Evolutionary conservation across 1,284 basidiomycete species (phyloP).

Genomic region (Schizopora paradoxa): DNA sequence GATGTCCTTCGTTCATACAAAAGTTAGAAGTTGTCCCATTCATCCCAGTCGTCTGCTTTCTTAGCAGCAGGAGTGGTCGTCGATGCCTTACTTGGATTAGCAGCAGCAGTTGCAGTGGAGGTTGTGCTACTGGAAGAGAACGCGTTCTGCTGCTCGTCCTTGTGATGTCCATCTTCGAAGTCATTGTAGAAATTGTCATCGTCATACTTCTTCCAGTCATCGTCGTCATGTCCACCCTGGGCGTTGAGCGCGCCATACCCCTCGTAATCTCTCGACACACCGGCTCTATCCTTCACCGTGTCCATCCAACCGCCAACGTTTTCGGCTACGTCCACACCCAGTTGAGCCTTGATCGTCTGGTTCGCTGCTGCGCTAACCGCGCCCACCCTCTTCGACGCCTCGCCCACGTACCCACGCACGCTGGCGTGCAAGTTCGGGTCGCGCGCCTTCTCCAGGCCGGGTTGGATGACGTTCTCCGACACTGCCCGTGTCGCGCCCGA

Average conservation of each 20-base stretch:
- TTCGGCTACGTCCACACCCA: constrained; percentile 77
- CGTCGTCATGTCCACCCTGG: constrained; percentile 11
- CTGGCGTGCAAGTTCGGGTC: constrained; percentile 74
- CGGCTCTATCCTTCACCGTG: constrained; percentile 15
- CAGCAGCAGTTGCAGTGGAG: constrained; percentile 1
- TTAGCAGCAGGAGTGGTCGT: constrained; percentile 5
- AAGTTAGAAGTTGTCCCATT: constrained; percentile 14
- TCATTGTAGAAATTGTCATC: constrained; percentile 15
- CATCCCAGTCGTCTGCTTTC: constrained; percentile 18
- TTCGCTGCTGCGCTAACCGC: constrained; percentile 57
- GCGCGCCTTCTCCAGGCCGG: constrained; percentile 68
- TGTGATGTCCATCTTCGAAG: constrained; percentile 9
- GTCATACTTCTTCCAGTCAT: constrained; percentile 14
- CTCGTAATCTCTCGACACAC: constrained; percentile 12
- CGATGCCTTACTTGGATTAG: not conserved
- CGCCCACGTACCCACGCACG: constrained; percentile 62
- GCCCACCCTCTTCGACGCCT: constrained; percentile 60
- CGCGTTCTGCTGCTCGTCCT: not conserved
- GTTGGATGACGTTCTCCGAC: constrained; percentile 75
- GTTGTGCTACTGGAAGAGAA: not conserved
- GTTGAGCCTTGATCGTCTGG: constrained; percentile 63
- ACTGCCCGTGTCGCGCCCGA: constrained; percentile 69
- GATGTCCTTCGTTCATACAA: too few relatives aligned
- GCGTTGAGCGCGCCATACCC: constrained; percentile 16
- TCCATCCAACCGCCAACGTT: constrained; percentile 45